Conservation (phyloP, 768 basidiomycete genomes). For the Exidia glandulosa region DNA sequence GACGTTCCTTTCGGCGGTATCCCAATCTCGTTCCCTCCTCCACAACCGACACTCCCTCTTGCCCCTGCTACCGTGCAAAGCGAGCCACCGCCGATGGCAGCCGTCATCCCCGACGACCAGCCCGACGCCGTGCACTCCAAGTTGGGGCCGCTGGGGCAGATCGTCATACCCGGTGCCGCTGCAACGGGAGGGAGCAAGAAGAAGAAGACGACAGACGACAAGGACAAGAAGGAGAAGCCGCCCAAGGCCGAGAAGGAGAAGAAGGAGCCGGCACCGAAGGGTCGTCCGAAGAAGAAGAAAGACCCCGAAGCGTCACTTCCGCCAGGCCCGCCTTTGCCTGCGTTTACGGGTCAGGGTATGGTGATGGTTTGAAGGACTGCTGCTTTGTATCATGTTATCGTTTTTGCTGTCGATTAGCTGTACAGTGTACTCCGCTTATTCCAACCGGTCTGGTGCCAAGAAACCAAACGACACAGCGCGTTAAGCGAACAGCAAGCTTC, state of each 20-base stretch:
- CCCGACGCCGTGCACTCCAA: constrained; percentile 50
- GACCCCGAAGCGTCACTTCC: not conserved
- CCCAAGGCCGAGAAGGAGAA: constrained; percentile 1
- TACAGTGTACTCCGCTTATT: too few relatives aligned
- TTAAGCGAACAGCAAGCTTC: too few relatives aligned
- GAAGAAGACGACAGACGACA: constrained; percentile 12
- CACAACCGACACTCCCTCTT: constrained; percentile 8
- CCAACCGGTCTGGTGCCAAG: too few relatives aligned
- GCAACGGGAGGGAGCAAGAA: constrained; percentile 46
- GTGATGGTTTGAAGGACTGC: too few relatives aligned
- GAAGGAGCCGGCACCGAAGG: not conserved
- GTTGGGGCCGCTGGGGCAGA: constrained; percentile 72
- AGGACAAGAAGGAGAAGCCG: not conserved
- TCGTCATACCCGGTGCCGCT: constrained; percentile 39
- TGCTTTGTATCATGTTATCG: too few relatives aligned
- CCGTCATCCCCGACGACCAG: constrained; percentile 51
- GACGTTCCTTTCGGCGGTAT: not conserved
- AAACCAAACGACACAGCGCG: too few relatives aligned
- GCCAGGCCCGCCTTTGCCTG: not conserved
- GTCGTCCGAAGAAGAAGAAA: not conserved
- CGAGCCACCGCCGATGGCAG: constrained; percentile 8
- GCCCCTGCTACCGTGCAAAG: constrained; percentile 5
- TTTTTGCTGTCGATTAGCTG: too few relatives aligned
- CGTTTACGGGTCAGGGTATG: too few relatives aligned
- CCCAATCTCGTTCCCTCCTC: not conserved